Evolutionary conservation across 805 yeast genomes (phyloP), one percentile per base, ranked within the genome.

Genomic region (Wickerhamiella azymoides): DNA sequence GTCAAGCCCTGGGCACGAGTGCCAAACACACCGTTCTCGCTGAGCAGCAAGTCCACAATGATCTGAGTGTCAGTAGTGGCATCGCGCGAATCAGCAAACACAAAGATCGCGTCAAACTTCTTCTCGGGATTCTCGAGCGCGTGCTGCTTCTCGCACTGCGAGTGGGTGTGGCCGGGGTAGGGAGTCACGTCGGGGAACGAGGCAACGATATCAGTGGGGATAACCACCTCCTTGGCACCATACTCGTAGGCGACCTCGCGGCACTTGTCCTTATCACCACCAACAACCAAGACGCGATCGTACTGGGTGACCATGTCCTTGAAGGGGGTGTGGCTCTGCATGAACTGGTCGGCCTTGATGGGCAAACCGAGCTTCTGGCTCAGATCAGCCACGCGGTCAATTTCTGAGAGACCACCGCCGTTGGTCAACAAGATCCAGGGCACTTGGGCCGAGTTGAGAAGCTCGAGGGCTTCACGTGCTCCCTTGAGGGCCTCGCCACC

Each of bases 301-400:
- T 79, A 77, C 13, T 71, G 68, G 26, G 72, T 73, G 11, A 79
- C 82, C 57, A 84, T 69, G 57, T 83, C 93, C 54, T 76, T 79
- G 92, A 85, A 85, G 28, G 96, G 96, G 1, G 96, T 85, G 63
- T 85, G 94, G 50, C 94, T 94, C 63, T 85, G 95, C 55, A 85
- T 81, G 49, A 85, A 81, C 65, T 85, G 95, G 46, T 77, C 84
- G 38, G 77, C 76, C 10, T 79, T 73, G 49, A 85, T 75, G 35
- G 72, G 72, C 35, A 74, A 64, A 17, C 70, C 73, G 51, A 85
- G 69, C 52, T 84, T 66, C 47, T 71, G 68, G 37, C 79, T 68
- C 57, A 85, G 69, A 53, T 84, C 92, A 47, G 71, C 72, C 41
- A 89, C 81, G 54, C 96, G 70, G 9, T 73, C 78, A 47, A 66